Evolutionary conservation across 305 asterid genomes (phyloP), one percentile per base, ranked within the genome.

Genomic region (Fraxinus platypoda): DNA sequence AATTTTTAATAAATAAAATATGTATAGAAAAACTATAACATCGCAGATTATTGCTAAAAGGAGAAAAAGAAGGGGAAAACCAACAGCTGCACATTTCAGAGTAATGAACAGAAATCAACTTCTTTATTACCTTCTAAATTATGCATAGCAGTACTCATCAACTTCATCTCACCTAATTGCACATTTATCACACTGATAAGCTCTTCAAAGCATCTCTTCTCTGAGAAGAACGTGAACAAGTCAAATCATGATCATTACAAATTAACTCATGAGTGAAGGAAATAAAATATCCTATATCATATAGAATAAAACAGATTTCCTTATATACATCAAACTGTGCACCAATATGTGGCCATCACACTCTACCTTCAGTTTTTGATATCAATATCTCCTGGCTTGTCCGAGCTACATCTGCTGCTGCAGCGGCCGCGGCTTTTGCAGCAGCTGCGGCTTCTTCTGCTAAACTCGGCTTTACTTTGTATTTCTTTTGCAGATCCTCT

Each of bases 331-430:
- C 31, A 26, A 33, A 54, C 28, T 12, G n/a, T 64, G 59, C 74
- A 74, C 37, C 38, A 74, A 71, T 33, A 75, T 38, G 34, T 35
- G 37, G 19, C 83, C 77, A 73, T 34, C 70, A 84, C 25, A 74
- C 77, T 83, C 79, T 78, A 94, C 99, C 99, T 91, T 94, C 97
- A 30, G 82, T 84, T 87, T 89, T 92, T 41, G 97, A 83, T 43
- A 88, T 71, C 89, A 92, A 82, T 91, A 96, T 91, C 86, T 93
- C 97, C 88, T 91, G 98, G 93, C 95, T 94, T 75, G 94, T 92
- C 52, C 91, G 97, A 35, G 99, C 99, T 6, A 94, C 98, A 81
- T 96, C 98, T 17, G 98, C 90, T 26, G 98, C 98, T 66, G 99
- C 99, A 0, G 93, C 88, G 0, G 99, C 99, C 0, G 98, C 99